These are phyloP conservation scores for Silene vulgaris DNA, from an alignment of 179 eudicot species.

Conservation along the genomic window DNA sequence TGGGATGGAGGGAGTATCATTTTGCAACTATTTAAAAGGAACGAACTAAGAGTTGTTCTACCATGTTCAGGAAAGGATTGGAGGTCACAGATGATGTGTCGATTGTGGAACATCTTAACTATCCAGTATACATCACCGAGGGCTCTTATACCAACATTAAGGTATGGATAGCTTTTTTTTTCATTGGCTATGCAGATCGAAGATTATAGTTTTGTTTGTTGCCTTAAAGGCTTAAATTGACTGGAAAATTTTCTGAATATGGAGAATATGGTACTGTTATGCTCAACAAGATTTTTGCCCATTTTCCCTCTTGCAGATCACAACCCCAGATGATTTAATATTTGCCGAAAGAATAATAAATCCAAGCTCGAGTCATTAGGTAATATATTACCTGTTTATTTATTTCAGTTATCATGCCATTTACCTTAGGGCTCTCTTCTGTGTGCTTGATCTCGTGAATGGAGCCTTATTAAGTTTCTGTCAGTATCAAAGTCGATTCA, in stretches of 20 bases:
- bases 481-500: no score
- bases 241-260: background rate
- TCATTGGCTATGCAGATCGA: background rate
- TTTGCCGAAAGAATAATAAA: slow-evolving; percentile 75
- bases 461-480: no score
- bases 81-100: slow-evolving; percentile 97
- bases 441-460: no score
- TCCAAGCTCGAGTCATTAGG: slow-evolving; percentile 23
- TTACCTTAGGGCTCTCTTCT: no score
- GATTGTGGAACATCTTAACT: slow-evolving; percentile 86
- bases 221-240: background rate
- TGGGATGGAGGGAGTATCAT: background rate
- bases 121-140: slow-evolving; percentile 83
- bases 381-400: background rate
- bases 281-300: background rate
- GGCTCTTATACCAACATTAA: slow-evolving; percentile 89
- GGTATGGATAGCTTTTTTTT: slow-evolving; percentile 34
- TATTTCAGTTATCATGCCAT: background rate
- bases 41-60: background rate
- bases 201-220: background rate
- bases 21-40: background rate
- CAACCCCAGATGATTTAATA: slow-evolving; percentile 85
- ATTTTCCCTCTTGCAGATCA: slow-evolving; percentile 44
- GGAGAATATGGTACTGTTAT: background rate
- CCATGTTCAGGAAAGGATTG: slow-evolving; percentile 55